Base-by-base conservation (phyloP, 2,329 filamentous ascomycete genomes). In the Penicillium decumbens region DNA sequence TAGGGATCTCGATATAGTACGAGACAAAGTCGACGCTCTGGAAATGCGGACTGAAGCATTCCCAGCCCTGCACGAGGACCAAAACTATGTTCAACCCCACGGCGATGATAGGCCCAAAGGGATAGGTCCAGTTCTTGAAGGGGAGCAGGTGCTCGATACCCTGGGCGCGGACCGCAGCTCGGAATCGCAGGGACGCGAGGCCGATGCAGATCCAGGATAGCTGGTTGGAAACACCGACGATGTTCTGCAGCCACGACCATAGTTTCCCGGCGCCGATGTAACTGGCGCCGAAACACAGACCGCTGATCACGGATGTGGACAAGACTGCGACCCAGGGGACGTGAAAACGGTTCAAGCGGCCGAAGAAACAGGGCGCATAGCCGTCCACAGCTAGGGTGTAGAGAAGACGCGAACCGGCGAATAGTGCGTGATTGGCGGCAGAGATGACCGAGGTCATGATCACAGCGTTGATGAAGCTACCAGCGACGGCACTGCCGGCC, bases 181-280 rank as follows among this genome's bases (percentile, higher is more conserved):
- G 80, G 72, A 86, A 86, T 24, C 83, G 80, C n/a, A 86, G 68
- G 0, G 81, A 85, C 0, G 83, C 78, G 46, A 85, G 72, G 6
- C 81, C 78, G 50, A 86, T 87, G 48, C 80, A 75, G 56, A 70
- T 65, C 82, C 83, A 86, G 43, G 80, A 80, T 4, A 86, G 69
- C 66, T 85, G 83, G 63, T 85, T 85, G 0, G 82, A 84, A 0
- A 86, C 83, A 9, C 82, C 82, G 47, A 86, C 81, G 40, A 86
- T 77, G 50, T 85, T 84, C 61, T 85, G 82, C 15, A 85, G 67
- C 82, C 83, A 85, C 1, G 75, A 78, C 82, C 82, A 85, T 4
- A 85, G 67, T 56, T 85, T 75, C 0, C 83, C 82, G 0, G 82
- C 82, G 0, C 82, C 81, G 45, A 85, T 84, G 54, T 83, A 84